A percentile compares a stretch with the other conserved stretches of the same genome.
Evolutionary conservation across 1,284 basidiomycete species (phyloP).

Genomic region (Psilocybe mexicana): DNA sequence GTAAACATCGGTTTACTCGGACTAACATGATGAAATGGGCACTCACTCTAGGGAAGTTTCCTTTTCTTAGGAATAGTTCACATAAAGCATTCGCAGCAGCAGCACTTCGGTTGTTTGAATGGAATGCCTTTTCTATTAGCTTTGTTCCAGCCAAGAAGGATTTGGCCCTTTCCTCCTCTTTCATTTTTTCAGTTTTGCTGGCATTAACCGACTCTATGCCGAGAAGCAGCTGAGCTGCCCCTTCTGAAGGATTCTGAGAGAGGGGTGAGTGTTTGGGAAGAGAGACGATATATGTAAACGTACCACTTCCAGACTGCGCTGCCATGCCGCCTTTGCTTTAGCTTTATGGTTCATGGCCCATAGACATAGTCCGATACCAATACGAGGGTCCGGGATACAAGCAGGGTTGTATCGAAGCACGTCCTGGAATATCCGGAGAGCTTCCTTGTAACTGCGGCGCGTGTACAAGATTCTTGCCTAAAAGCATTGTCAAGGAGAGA

Average conservation of each 20-base stretch:
- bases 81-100: slow-evolving; percentile 78
- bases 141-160: slow-evolving; percentile 64
- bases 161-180: slow-evolving; percentile 60
- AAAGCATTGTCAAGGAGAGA: background rate
- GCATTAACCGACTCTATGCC: slow-evolving; percentile 82
- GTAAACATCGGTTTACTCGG: background rate
- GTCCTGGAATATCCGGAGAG: slow-evolving; percentile 83
- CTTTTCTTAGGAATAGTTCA: slow-evolving; percentile 72
- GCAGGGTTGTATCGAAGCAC: slow-evolving; percentile 76
- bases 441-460: slow-evolving; percentile 72
- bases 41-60: slow-evolving; percentile 52
- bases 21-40: background rate
- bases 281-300: slow-evolving; percentile 32
- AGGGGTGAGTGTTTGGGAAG: background rate
- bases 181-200: slow-evolving; percentile 64
- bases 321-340: slow-evolving; percentile 85
- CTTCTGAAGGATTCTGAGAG: slow-evolving; percentile 71
- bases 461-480: slow-evolving; percentile 85
- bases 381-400: slow-evolving; percentile 86
- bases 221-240: slow-evolving; percentile 78
- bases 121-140: slow-evolving; percentile 72
- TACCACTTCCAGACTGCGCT: slow-evolving; percentile 81
- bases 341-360: slow-evolving; percentile 83
- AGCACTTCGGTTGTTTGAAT: slow-evolving; percentile 72
- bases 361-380: slow-evolving; percentile 90